Conservation (phyloP, 345 rosid genomes). For the Corchorus olitorius region DNA sequence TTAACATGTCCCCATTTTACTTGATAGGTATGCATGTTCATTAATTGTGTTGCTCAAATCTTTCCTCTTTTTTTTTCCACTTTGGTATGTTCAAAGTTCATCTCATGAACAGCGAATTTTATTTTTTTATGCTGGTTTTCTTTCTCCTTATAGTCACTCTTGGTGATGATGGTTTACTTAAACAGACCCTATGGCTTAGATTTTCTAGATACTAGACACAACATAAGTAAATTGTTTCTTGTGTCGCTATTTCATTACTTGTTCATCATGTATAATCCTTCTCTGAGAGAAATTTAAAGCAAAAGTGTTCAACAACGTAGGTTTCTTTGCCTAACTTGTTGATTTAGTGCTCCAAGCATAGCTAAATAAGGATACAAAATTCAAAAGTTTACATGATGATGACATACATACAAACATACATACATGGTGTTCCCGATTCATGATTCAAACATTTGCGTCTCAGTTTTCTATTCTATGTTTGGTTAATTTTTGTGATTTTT, state of each 20-base stretch:
- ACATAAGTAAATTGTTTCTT: neutral
- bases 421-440: too few species aligned
- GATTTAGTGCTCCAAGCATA: neutral
- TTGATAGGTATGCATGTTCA: neutral
- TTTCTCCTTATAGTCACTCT: too few species aligned
- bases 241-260: neutral
- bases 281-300: neutral
- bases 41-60: neutral
- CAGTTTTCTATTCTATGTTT: neutral
- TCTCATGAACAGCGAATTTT: neutral
- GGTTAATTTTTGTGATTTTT: neutral
- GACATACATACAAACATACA: too few species aligned
- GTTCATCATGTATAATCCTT: neutral
- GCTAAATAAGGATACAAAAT: neutral
- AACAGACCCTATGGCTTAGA: neutral
- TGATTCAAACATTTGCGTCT: neutral
- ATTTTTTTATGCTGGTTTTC: neutral
- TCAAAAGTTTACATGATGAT: neutral
- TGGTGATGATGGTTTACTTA: neutral
- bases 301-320: neutral
- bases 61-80: neutral
- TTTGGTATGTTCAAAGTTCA: neutral
- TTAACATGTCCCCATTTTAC: neutral
- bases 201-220: neutral
- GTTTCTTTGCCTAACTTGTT: constrained; percentile 1